Conservation (phyloP, 2,329 filamentous ascomycete genomes). For the Alternaria rosae region DNA sequence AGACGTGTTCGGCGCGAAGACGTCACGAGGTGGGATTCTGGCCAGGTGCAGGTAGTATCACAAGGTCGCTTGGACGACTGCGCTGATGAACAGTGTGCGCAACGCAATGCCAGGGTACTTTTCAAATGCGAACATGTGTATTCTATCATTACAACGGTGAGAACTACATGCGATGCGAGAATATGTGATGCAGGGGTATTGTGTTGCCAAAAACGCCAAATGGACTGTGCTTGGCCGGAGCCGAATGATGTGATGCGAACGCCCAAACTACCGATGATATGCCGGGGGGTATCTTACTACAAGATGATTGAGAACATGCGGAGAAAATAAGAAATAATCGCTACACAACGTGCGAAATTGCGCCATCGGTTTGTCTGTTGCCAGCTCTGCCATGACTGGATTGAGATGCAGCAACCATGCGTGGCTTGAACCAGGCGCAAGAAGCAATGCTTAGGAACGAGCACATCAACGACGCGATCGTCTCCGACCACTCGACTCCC, state of each 20-base stretch:
- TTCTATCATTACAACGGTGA: neutral
- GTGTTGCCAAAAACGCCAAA: neutral
- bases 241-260: constrained; percentile 6
- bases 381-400: neutral
- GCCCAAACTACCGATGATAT: constrained; percentile 6
- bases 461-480: constrained; percentile 33
- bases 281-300: constrained; percentile 11
- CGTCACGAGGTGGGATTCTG: neutral
- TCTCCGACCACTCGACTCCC: constrained; percentile 34
- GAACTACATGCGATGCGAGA: neutral
- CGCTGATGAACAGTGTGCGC: neutral
- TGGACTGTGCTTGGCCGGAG: neutral
- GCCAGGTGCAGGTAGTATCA: neutral
- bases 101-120: neutral
- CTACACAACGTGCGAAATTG: neutral
- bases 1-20: neutral
- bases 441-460: neutral
- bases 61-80: neutral
- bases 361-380: neutral
- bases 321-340: neutral
- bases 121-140: neutral
- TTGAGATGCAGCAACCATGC: neutral
- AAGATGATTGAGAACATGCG: neutral
- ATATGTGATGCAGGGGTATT: constrained; percentile 4
- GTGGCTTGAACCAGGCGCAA: neutral